phyloP scores from a whole-genome alignment of 2,329 filamentous ascomycete species.

The Trichoderma koningii region DNA sequence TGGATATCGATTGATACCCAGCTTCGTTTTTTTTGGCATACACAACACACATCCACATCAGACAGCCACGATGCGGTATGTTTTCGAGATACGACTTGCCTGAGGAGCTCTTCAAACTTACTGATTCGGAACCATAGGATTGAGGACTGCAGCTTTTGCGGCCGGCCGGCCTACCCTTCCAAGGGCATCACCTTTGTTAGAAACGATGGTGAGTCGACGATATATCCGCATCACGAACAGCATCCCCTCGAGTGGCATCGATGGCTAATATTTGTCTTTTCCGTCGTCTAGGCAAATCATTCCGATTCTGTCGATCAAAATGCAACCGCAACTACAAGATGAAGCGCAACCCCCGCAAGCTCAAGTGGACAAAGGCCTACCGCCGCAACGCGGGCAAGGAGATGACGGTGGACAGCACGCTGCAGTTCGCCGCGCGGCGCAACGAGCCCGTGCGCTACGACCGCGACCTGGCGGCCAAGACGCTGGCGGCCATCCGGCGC shows the following conservation, averaged over 20 bases:
- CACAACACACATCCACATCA: slow-evolving; percentile 25
- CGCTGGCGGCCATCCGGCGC: slow-evolving; percentile 88
- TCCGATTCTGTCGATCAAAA: slow-evolving; percentile 62
- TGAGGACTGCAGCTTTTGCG: slow-evolving; percentile 51
- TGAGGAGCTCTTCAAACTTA: neutral
- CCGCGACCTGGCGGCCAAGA: slow-evolving; percentile 84
- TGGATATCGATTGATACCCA: slow-evolving; percentile 18
- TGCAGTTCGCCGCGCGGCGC: slow-evolving; percentile 88
- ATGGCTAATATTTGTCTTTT: neutral
- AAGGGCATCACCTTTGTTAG: slow-evolving; percentile 58
- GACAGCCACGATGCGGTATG: slow-evolving; percentile 28
- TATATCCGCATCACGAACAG: too few relatives aligned
- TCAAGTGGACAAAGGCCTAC: slow-evolving; percentile 97
- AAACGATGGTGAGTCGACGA: slow-evolving; percentile 46
- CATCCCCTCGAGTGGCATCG: too few relatives aligned
- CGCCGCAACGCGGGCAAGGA: slow-evolving; percentile 77
- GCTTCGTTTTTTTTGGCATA: slow-evolving; percentile 2
- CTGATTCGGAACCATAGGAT: slow-evolving; percentile 37
- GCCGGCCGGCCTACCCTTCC: slow-evolving; percentile 54
- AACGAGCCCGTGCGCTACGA: slow-evolving; percentile 96
- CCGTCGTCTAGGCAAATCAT: slow-evolving; percentile 45
- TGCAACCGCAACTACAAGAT: slow-evolving; percentile 82
- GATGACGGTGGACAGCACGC: slow-evolving; percentile 90
- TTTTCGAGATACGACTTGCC: neutral
- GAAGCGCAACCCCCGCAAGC: slow-evolving; percentile 96